Base-by-base conservation (phyloP, 2,329 filamentous ascomycete genomes). In the Colletotrichum sp. region DNA sequence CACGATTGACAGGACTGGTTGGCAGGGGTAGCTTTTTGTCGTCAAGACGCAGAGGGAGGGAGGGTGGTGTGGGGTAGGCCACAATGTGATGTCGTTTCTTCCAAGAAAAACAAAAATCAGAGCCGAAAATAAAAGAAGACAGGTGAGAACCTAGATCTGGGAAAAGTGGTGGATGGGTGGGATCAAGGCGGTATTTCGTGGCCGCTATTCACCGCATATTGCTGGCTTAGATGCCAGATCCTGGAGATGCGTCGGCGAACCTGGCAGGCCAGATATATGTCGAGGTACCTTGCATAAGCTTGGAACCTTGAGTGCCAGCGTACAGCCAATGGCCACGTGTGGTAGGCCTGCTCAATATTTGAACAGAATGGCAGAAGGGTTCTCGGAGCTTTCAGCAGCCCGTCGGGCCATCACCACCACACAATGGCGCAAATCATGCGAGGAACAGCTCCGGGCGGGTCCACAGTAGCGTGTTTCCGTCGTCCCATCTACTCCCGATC, bases 131-230 rank as follows among this genome's bases (percentile, higher is more conserved):
- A 52, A 52, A 52, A 52, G 10, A 52, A 52, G n/a, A 21, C 43
- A 48, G 10, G n/a, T 4, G 10, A 12, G 18, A 30, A 21, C 9
- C 24, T 15, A 15, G 16, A 21, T n/a, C n/a, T 32, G 10, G 55
- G 24, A 36, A 61, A 32, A 21, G 36, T 24, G 26, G 18, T 30
- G 55, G 36, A 62, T 62, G 30, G 36, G 24, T 38, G 62, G 62
- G 24, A 28, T 66, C 66, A 55, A 28, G 34, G 30, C 24, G 21
- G 36, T 56, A 55, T n/a, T 61, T 61, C 30, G 62, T 16, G n/a
- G 66, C 30, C 56, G 56, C 32, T n/a, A 58, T 66, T 73, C 66
- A 73, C 70, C 70, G 66, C 66, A 62, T 70, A 38, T 72, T 73
- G 55, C 36, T 69, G 36, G 30, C 38, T n/a, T n/a, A n/a, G 38